Conservation (phyloP, 768 basidiomycete species). For the Chalciporus pseudorubinellus region DNA sequence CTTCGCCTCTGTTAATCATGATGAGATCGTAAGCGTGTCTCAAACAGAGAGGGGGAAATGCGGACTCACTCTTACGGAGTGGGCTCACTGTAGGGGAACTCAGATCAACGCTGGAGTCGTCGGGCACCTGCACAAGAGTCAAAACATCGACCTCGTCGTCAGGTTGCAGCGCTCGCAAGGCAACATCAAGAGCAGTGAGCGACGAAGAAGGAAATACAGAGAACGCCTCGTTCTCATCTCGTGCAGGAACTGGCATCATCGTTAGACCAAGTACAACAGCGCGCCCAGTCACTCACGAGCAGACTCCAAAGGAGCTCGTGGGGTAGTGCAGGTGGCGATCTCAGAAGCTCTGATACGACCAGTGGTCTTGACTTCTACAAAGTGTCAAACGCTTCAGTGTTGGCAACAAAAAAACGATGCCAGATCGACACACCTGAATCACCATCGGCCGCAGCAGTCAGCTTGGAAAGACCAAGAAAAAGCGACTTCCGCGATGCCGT, state of each 20-base stretch:
- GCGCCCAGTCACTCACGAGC: slow-evolving; percentile 6
- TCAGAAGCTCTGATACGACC: slow-evolving; percentile 3
- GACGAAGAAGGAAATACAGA: not conserved
- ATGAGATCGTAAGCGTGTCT: not conserved
- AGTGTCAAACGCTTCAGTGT: not conserved
- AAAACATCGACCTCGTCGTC: not conserved
- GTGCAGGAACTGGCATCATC: not conserved
- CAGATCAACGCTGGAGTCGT: slow-evolving; percentile 2
- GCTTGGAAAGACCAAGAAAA: not conserved
- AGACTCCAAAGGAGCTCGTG: not conserved
- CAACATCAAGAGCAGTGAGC: not conserved
- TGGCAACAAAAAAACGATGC: not conserved
- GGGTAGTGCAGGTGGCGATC: not conserved
- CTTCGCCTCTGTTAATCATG: slow-evolving; percentile 3
- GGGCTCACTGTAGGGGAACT: not conserved
- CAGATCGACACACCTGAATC: slow-evolving; percentile 2
- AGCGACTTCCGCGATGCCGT: slow-evolving; percentile 2
- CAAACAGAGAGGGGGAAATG: not conserved
- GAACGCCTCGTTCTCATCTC: not conserved
- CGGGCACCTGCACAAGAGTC: not conserved
- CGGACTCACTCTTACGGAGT: slow-evolving; percentile 5
- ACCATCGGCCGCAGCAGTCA: not conserved
- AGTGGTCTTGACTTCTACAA: slow-evolving; percentile 9
- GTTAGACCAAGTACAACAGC: not conserved
- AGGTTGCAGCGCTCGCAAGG: not conserved